These are phyloP conservation scores for Saprolegnia parasitica DNA, from an alignment of 352 stramenopile genomes.

Conservation along the genomic window DNA sequence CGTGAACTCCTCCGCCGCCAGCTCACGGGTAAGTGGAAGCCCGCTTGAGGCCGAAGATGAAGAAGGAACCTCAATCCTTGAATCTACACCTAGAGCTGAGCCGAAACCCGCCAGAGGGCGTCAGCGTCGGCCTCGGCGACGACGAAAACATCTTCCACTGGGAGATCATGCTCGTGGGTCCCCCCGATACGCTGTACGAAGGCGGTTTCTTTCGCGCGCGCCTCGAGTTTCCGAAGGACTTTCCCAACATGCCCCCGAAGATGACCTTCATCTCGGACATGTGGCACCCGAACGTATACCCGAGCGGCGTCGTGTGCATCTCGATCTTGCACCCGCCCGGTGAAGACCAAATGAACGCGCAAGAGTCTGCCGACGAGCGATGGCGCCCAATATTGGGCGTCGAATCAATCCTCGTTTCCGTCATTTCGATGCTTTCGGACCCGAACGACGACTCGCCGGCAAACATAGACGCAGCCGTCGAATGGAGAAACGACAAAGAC, in stretches of 20 bases:
- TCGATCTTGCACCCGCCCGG: slow-evolving; percentile 99
- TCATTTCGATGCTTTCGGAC: slow-evolving; percentile 99
- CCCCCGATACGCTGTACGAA: slow-evolving; percentile 92
- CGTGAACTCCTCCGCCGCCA: slow-evolving; percentile 27
- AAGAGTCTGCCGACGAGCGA: slow-evolving; percentile 97
- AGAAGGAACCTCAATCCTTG: slow-evolving; percentile 25
- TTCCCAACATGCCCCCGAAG: slow-evolving; percentile 98
- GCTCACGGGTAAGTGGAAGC: slow-evolving; percentile 21
- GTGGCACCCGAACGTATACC: slow-evolving; percentile 99
- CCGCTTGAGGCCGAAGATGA: background rate
- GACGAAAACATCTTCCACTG: slow-evolving; percentile 99
- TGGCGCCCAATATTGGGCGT: slow-evolving; percentile 98
- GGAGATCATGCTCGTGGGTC: slow-evolving; percentile 98
- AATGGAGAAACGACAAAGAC: slow-evolving; percentile 89
- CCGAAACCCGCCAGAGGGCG: slow-evolving; percentile 97
- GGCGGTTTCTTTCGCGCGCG: slow-evolving; percentile 98
- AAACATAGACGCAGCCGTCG: slow-evolving; percentile 98
- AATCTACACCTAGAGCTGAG: slow-evolving; percentile 87
- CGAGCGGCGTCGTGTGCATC: slow-evolving; percentile 98
- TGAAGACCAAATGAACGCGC: slow-evolving; percentile 96
- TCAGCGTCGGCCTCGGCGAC: slow-evolving; percentile 96
- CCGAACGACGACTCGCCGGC: slow-evolving; percentile 98
- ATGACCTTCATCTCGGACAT: slow-evolving; percentile 99
- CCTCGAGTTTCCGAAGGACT: slow-evolving; percentile 97
- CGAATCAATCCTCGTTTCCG: slow-evolving; percentile 92